phyloP scores from a whole-genome alignment of 129 eudicot genomes.

The Tagetes patula region DNA sequence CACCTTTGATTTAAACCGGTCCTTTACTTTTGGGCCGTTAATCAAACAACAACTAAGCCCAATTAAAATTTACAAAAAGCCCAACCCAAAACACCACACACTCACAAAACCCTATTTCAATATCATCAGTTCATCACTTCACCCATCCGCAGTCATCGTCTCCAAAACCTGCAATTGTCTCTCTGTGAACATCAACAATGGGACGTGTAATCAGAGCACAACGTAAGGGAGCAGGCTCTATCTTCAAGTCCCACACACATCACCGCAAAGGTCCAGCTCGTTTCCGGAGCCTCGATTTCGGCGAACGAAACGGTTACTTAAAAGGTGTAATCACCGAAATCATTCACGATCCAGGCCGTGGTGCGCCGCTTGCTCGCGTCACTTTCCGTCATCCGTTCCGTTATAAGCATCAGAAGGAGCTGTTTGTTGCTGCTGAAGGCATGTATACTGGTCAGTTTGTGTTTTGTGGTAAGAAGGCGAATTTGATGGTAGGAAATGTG shows the following conservation, averaged over 20 bases:
- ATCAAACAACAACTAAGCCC: not conserved
- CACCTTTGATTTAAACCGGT: not conserved
- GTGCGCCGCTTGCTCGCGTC: slow-evolving; percentile 78
- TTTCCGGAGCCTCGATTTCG: slow-evolving; percentile 79
- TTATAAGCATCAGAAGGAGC: slow-evolving; percentile 89
- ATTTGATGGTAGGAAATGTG: slow-evolving; percentile 70
- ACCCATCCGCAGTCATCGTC: slow-evolving; percentile 23
- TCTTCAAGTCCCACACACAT: slow-evolving; percentile 64
- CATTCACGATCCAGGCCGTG: slow-evolving; percentile 92
- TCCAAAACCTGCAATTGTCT: slow-evolving; percentile 10
- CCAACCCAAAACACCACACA: slow-evolving; percentile 2
- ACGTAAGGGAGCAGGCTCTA: slow-evolving; percentile 67
- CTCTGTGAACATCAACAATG: slow-evolving; percentile 28
- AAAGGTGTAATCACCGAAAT: slow-evolving; percentile 81
- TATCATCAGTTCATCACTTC: not conserved
- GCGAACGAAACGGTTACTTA: slow-evolving; percentile 80
- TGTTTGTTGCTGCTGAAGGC: slow-evolving; percentile 78
- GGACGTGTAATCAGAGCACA: slow-evolving; percentile 61
- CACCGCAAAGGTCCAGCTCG: slow-evolving; percentile 74
- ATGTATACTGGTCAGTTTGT: slow-evolving; percentile 83
- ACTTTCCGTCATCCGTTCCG: slow-evolving; percentile 92
- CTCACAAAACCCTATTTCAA: slow-evolving; percentile 31
- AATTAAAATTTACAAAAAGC: not conserved
- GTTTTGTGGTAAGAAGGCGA: slow-evolving; percentile 82
- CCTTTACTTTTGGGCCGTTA: not conserved